Evolutionary conservation across 2,329 filamentous ascomycete species (phyloP).

Genomic region (Diaporthe capsici): DNA sequence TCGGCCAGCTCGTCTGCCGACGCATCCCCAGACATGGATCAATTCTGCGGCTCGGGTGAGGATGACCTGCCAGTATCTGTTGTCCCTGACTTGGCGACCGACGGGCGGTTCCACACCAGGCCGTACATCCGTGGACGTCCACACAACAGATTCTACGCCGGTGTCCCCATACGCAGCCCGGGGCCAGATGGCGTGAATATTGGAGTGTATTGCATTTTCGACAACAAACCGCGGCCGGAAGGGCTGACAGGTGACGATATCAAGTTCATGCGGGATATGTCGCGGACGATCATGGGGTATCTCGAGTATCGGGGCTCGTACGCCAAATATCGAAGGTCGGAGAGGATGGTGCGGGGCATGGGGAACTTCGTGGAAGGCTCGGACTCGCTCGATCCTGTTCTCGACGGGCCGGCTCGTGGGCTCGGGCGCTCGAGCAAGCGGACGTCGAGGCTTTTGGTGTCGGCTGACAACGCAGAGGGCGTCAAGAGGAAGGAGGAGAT

Average conservation of each 20-base stretch:
- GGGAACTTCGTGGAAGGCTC: conserved; percentile 53
- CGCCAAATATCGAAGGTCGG: conserved; percentile 49
- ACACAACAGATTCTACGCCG: conserved; percentile 55
- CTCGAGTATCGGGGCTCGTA: conserved; percentile 51
- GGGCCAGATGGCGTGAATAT: conserved; percentile 56
- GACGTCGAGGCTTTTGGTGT: neutral
- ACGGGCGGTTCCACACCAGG: conserved; percentile 50
- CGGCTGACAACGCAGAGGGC: neutral
- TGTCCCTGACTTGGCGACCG: conserved; percentile 51
- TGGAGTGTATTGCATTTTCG: conserved; percentile 56
- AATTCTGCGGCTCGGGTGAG: neutral
- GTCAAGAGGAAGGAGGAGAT: neutral
- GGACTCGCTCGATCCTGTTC: conserved; percentile 25
- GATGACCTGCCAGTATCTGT: conserved; percentile 51
- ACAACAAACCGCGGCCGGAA: conserved; percentile 45
- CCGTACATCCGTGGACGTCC: conserved; percentile 46
- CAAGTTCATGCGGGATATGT: conserved; percentile 47
- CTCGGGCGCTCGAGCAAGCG: conserved; percentile 25
- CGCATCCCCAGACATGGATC: neutral
- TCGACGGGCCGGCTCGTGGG: neutral
- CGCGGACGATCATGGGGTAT: conserved; percentile 53
- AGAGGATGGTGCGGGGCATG: conserved; percentile 55
- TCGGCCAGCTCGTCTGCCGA: neutral
- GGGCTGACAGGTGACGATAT: conserved; percentile 48
- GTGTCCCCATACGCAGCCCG: conserved; percentile 56